Base-by-base conservation (phyloP, 768 basidiomycete genomes). In the Mycena kentingensis region DNA sequence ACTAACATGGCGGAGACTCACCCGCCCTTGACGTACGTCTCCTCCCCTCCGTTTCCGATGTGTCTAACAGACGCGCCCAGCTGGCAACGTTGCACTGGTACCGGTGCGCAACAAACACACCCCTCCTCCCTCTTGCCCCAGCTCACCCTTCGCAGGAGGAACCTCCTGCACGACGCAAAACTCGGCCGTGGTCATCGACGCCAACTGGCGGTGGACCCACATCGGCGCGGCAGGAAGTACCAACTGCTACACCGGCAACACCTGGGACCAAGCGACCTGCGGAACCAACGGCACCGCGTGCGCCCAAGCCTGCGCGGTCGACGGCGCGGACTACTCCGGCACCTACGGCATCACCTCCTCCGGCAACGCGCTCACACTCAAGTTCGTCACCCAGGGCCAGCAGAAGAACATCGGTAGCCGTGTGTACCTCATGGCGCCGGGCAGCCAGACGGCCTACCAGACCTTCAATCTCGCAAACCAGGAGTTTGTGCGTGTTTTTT, bases 221-320 rank as follows among this genome's bases (percentile, higher is more conserved):
- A 67, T 64, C 51, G 58, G 58, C 51, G 59, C n/a, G n/a, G n/a
- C n/a, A n/a, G n/a, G 65, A 25, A 67, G 69, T 68, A 71, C 67
- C 49, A 74, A 74, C 67, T 75, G 81, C 63, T 82, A 82, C 72
- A 80, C 76, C 55, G 81, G 81, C 29, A 81, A 82, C 72, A 63
- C 70, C 15, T 84, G 79, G 79, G 71, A 82, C 68, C 54, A 70
- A 7, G 70, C 76, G 12, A 65, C 81, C 41, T 84, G 81, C 79
- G 31, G 74, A 78, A 60, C 66, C 70, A 21, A 63, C 61, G 3
- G n/a, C n/a, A n/a, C n/a, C 41, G 26, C 41, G 22, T 42, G 41
- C 21, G 25, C 41, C 21, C 5, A 8, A 12, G 26, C 22, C 60
- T 76, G 74, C 38, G 73, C 72, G 18, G 62, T 76, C 60, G 75